Conservation (phyloP, 2,329 filamentous ascomycete genomes). For the Penicillium janthinellum region DNA sequence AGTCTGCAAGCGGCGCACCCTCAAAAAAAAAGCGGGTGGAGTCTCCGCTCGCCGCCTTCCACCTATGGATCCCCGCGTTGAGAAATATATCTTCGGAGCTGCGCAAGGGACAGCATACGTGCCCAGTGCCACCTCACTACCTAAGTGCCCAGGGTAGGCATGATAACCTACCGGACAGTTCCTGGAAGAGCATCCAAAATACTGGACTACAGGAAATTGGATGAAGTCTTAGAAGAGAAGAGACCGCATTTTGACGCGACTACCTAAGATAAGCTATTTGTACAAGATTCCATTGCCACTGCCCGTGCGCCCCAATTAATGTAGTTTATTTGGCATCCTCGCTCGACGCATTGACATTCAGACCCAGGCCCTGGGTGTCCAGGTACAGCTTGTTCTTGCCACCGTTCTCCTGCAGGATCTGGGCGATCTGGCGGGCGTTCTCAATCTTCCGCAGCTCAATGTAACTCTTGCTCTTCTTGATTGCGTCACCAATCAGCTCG, state of each 20-base stretch:
- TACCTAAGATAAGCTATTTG: slow-evolving; percentile 37
- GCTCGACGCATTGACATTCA: slow-evolving; percentile 68
- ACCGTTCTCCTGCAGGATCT: slow-evolving; percentile 79
- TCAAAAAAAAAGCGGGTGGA: slow-evolving; percentile 29
- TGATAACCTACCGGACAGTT: too few relatives aligned
- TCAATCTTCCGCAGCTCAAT: slow-evolving; percentile 97
- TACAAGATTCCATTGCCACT: slow-evolving; percentile 34
- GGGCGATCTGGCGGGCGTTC: slow-evolving; percentile 88
- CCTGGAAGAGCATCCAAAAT: too few relatives aligned
- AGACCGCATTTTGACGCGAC: slow-evolving; percentile 37
- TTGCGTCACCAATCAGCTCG: slow-evolving; percentile 95
- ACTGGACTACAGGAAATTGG: too few relatives aligned
- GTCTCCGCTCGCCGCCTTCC: slow-evolving; percentile 32
- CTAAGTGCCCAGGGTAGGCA: too few relatives aligned
- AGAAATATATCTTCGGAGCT: slow-evolving; percentile 15
- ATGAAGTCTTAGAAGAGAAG: slow-evolving; percentile 29
- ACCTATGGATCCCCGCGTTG: slow-evolving; percentile 25
- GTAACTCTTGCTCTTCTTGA: slow-evolving; percentile 99
- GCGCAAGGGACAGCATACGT: not conserved
- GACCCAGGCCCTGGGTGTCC: slow-evolving; percentile 83
- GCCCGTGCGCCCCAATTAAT: slow-evolving; percentile 26
- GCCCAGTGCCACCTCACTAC: too few relatives aligned
- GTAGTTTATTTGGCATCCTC: slow-evolving; percentile 37
- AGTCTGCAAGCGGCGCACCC: slow-evolving; percentile 15
- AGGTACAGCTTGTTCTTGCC: slow-evolving; percentile 93